Base-by-base conservation (phyloP, 768 basidiomycete species). In the Agrocybe chaxingu region DNA sequence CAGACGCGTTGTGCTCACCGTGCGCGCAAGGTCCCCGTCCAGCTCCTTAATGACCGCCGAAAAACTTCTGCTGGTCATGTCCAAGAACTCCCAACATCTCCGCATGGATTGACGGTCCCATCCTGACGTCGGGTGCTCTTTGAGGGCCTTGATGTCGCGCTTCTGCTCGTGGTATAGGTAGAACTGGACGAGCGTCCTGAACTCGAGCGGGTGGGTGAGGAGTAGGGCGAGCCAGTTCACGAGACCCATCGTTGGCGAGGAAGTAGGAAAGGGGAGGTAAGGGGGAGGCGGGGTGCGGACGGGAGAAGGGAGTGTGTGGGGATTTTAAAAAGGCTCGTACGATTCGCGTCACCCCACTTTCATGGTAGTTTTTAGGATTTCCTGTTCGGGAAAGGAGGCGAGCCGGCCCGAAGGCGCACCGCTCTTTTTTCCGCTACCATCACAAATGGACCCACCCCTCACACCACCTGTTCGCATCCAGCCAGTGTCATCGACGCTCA, bases 41-140 rank as follows among this genome's bases (percentile, higher is more conserved):
- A 98, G 73, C 68, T 97, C 91, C 69, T 96, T 98, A 62, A 98
- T 92, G 54, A 99, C 96, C 0, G 88, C 84, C 0, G 92, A 78
- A 59, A 97, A 99, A 70, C 87, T 91, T 58, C 96, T 71, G 57
- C 91, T 92, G 3, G 94, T 95, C 69, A 75, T 49, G 75, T 98
- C 95, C 47, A 98, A 73, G 59, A 93, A 86, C 6, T 80, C 73
- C 95, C 94, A 98, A 63, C 94, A 98, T 38, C 82, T 76, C 49
- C 84, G 80, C 96, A 99, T 99, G 7, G 82, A 74, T 35, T 78
- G 63, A 49, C 96, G 76, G 70, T 97, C 85, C 85, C 89, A 98
- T 38, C 92, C 92, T 1, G 92, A 89, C 13, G 86, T 84, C 0
- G 78, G 72, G 57, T 89, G 81, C 59, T 98, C 90, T 54, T 78